Percentiles rank a stretch among this genome's conserved stretches.
phyloP scores from a whole-genome alignment of 2,329 filamentous ascomycete species.

The Fusarium domesticum region DNA sequence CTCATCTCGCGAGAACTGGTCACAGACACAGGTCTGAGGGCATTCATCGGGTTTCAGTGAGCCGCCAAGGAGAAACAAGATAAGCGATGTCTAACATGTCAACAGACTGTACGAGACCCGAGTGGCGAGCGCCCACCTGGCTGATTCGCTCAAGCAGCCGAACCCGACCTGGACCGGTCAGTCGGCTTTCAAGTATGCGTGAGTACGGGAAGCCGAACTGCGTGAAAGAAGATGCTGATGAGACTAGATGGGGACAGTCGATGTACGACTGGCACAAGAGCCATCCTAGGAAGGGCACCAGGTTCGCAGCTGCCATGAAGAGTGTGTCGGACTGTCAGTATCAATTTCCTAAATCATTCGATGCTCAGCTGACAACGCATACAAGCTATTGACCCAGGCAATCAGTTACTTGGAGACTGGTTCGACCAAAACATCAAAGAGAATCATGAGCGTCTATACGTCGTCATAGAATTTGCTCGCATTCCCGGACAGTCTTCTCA shows the following conservation, averaged over 20 bases:
- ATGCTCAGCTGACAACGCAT: constrained; percentile 35
- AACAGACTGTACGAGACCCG: constrained; percentile 18
- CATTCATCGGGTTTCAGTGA: constrained; percentile 21
- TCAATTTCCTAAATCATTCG: neutral
- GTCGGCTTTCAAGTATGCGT: constrained; percentile 22
- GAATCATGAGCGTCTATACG: neutral
- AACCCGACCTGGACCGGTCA: constrained; percentile 18
- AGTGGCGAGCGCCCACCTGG: constrained; percentile 17
- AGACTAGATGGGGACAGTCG: constrained; percentile 13
- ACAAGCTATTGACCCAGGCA: constrained; percentile 13
- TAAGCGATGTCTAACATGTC: neutral
- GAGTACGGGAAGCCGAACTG: neutral
- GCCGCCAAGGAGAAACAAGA: neutral
- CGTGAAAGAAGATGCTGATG: neutral
- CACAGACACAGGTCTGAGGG: constrained; percentile 10
- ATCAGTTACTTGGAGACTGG: constrained; percentile 9
- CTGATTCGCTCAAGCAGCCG: constrained; percentile 15
- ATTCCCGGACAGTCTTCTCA: constrained; percentile 3
- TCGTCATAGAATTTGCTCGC: constrained; percentile 9
- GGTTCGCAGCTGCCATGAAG: constrained; percentile 16
- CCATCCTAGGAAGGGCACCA: constrained; percentile 41
- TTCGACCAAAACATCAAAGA: constrained; percentile 2
- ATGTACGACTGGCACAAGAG: constrained; percentile 23
- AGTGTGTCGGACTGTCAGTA: constrained; percentile 10
- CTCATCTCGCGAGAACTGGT: constrained; percentile 8